phyloP scores from a whole-genome alignment of 108 stramenopile genomes.

The Cyclotella distinguenda region DNA sequence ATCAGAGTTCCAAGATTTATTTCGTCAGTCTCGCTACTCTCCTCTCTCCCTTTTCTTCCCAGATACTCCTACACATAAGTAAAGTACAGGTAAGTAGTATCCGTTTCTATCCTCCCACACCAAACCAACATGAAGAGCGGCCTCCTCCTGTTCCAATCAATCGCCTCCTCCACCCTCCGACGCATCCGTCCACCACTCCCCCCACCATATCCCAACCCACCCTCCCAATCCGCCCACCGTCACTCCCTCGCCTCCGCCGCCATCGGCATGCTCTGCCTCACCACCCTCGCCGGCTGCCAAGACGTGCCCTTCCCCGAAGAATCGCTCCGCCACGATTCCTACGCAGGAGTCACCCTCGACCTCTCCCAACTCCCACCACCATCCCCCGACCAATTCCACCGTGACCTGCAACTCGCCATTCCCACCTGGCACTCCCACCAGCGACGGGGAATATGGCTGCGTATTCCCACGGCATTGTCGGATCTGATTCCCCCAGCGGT shows the following conservation, averaged over 20 bases:
- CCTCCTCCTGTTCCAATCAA: conserved; percentile 28
- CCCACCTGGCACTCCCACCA: conserved; percentile 51
- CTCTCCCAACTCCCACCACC: conserved; percentile 16
- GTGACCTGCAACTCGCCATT: conserved; percentile 33
- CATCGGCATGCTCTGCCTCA: conserved; percentile 6
- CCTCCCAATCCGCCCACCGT: not conserved
- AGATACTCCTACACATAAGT: too few species aligned
- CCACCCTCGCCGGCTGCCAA: not conserved
- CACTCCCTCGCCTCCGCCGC: conserved; percentile 8
- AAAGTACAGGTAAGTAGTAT: too few species aligned
- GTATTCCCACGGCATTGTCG: conserved; percentile 48
- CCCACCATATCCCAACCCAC: not conserved
- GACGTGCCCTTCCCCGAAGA: conserved; percentile 57
- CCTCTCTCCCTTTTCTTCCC: too few species aligned
- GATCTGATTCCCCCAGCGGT: conserved; percentile 37
- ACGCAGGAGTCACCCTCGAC: conserved; percentile 71
- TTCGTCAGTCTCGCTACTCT: too few species aligned
- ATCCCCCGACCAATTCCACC: conserved; percentile 25
- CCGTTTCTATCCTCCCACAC: too few species aligned
- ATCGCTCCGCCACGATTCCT: conserved; percentile 60
- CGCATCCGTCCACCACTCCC: conserved; percentile 4
- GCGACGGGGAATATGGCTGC: conserved; percentile 78
- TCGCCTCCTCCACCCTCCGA: conserved; percentile 22
- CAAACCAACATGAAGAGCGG: conserved; percentile 5
- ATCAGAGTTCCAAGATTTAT: too few species aligned